Conservation (phyloP, 805 yeast genomes). For the Teunomyces panamensis region DNA sequence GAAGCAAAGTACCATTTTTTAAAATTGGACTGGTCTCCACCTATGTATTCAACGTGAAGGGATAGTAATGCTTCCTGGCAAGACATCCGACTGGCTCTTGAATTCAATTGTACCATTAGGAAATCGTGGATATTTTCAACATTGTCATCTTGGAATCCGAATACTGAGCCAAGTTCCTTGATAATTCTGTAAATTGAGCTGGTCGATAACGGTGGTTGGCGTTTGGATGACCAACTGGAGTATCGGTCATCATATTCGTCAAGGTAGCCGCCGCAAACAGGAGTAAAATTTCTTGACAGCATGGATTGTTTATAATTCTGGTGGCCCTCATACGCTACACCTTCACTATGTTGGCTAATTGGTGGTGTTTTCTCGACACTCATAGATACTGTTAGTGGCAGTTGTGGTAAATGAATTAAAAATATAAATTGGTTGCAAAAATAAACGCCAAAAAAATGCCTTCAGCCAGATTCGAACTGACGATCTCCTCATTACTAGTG, state of each 20-base stretch:
- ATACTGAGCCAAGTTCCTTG: conserved; percentile 51
- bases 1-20: conserved; percentile 92
- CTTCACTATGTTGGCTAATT: neutral
- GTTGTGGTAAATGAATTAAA: neutral
- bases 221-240: conserved; percentile 12
- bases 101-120: conserved; percentile 76
- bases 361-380: neutral
- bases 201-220: conserved; percentile 15
- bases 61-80: conserved; percentile 70
- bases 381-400: neutral
- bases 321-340: conserved; percentile 5
- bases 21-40: conserved; percentile 84
- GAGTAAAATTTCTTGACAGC: neutral
- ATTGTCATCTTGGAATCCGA: conserved; percentile 85
- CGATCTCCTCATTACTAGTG: conserved; percentile 16
- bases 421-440: neutral
- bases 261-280: neutral
- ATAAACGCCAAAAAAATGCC: conserved; percentile 7
- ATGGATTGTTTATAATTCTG: conserved; percentile 6
- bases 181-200: conserved; percentile 63
- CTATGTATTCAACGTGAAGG: conserved; percentile 87
- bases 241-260: neutral
- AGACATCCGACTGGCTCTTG: conserved; percentile 77
- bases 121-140: conserved; percentile 79
- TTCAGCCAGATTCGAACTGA: conserved; percentile 15